Conservation (phyloP, 768 basidiomycete genomes). For the Wakefieldia striispora region DNA sequence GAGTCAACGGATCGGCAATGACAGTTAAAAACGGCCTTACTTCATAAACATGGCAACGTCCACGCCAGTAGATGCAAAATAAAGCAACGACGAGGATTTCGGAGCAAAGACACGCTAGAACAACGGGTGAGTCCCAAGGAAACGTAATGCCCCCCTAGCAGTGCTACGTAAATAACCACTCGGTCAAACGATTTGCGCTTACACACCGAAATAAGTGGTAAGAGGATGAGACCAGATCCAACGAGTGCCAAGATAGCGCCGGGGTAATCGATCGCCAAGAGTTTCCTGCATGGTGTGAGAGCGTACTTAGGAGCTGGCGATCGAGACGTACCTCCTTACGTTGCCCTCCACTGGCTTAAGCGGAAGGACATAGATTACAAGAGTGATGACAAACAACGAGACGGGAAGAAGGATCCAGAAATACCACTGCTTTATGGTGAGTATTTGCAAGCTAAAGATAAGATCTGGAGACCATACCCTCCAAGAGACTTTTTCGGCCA, state of each 20-base stretch:
- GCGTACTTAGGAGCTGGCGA: neutral
- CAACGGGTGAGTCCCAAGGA: slow-evolving; percentile 66
- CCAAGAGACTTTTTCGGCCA: slow-evolving; percentile 64
- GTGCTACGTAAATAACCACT: slow-evolving; percentile 1
- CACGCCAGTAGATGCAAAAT: slow-evolving; percentile 65
- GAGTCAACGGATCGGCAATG: neutral
- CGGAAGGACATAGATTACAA: slow-evolving; percentile 63
- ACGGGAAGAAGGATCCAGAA: slow-evolving; percentile 72
- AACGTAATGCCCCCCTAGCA: slow-evolving; percentile 74
- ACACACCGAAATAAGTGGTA: slow-evolving; percentile 71
- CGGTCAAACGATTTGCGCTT: neutral
- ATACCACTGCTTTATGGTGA: slow-evolving; percentile 51
- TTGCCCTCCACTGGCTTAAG: slow-evolving; percentile 66
- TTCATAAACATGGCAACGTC: slow-evolving; percentile 71
- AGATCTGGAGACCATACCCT: slow-evolving; percentile 37
- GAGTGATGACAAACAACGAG: slow-evolving; percentile 50
- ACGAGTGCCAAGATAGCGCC: slow-evolving; percentile 57
- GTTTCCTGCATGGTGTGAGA: slow-evolving; percentile 43
- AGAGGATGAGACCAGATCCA: slow-evolving; percentile 60
- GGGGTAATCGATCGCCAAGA: slow-evolving; percentile 62
- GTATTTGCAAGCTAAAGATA: neutral
- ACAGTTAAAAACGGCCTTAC: slow-evolving; percentile 30
- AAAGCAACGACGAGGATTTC: slow-evolving; percentile 51
- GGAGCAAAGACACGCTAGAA: slow-evolving; percentile 57
- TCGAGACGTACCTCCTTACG: slow-evolving; percentile 41